phyloP scores from a whole-genome alignment of 2,329 filamentous ascomycete genomes.

The Parascedosporium putredinis region DNA sequence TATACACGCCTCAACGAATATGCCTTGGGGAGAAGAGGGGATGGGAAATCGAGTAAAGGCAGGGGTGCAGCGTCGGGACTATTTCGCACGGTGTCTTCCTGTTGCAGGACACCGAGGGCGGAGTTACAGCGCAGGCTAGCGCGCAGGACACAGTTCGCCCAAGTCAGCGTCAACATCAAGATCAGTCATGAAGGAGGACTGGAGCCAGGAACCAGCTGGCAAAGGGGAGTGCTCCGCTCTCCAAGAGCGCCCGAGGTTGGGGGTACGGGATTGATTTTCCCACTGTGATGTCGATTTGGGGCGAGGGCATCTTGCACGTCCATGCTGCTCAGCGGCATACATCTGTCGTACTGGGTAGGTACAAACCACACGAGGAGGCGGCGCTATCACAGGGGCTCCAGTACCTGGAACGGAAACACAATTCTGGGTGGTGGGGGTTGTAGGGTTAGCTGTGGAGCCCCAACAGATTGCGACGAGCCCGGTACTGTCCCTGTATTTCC shows the following conservation, averaged over 20 bases:
- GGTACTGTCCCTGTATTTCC: background rate
- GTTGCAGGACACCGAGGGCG: slow-evolving; percentile 6
- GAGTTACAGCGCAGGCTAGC: slow-evolving; percentile 5
- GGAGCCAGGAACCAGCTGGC: too few relatives aligned
- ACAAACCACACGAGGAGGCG: background rate
- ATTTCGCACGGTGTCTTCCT: slow-evolving; percentile 6
- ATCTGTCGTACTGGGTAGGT: background rate
- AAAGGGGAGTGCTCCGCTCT: background rate
- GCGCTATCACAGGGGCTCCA: background rate
- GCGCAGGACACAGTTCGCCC: background rate
- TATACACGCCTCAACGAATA: background rate
- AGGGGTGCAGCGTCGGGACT: background rate
- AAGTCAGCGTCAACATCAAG: background rate
- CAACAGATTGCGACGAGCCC: background rate
- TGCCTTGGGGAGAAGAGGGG: background rate
- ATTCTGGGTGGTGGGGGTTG: background rate
- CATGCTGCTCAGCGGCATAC: background rate
- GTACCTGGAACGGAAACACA: background rate
- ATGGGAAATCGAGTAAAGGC: too few relatives aligned
- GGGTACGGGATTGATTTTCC: too few relatives aligned
- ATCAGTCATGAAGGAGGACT: background rate
- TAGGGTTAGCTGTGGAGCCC: background rate
- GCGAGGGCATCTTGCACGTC: too few relatives aligned
- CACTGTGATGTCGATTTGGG: too few relatives aligned
- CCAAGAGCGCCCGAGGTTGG: too few relatives aligned